Conservation (phyloP, 2,329 filamentous ascomycete species). For the Elsinoe arachidis region DNA sequence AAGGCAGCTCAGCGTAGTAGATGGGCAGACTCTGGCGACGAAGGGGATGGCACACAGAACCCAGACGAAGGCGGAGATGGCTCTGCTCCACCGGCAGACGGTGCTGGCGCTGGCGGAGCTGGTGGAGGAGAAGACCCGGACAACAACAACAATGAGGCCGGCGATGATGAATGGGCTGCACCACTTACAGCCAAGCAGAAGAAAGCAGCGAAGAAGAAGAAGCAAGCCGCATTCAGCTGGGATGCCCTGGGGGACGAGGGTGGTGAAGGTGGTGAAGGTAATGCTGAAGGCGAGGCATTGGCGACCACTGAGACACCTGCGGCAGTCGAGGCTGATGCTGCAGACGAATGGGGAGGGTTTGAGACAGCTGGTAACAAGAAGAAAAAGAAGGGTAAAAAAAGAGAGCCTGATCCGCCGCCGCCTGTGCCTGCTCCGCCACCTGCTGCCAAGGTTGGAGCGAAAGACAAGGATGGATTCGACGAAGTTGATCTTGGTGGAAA, state of each 20-base stretch:
- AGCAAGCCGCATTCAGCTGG: slow-evolving; percentile 19
- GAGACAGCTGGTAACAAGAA: slow-evolving; percentile 25
- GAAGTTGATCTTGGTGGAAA: slow-evolving; percentile 39
- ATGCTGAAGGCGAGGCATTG: background rate
- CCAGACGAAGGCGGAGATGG: slow-evolving; percentile 29
- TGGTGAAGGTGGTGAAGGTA: slow-evolving; percentile 12
- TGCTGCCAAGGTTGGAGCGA: slow-evolving; percentile 17
- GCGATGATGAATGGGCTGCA: slow-evolving; percentile 25
- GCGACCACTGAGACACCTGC: background rate
- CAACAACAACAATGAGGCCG: slow-evolving; percentile 23
- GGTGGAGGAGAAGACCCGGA: slow-evolving; percentile 24
- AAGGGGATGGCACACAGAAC: slow-evolving; percentile 40
- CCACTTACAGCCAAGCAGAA: slow-evolving; percentile 25
- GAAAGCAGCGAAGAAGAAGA: slow-evolving; percentile 27
- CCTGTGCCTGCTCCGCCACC: slow-evolving; percentile 19
- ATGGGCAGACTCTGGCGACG: slow-evolving; percentile 35
- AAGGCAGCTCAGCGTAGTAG: slow-evolving; percentile 32
- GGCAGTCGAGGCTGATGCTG: slow-evolving; percentile 16
- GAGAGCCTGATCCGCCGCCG: background rate
- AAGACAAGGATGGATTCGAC: slow-evolving; percentile 35
- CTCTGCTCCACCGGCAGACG: slow-evolving; percentile 27
- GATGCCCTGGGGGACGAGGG: slow-evolving; percentile 15
- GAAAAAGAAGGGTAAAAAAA: slow-evolving; percentile 28
- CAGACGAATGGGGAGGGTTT: slow-evolving; percentile 21
- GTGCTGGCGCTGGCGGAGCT: slow-evolving; percentile 22